Evolutionary conservation across 768 basidiomycete species (phyloP).

Genomic region (Lactarius deliciosus): DNA sequence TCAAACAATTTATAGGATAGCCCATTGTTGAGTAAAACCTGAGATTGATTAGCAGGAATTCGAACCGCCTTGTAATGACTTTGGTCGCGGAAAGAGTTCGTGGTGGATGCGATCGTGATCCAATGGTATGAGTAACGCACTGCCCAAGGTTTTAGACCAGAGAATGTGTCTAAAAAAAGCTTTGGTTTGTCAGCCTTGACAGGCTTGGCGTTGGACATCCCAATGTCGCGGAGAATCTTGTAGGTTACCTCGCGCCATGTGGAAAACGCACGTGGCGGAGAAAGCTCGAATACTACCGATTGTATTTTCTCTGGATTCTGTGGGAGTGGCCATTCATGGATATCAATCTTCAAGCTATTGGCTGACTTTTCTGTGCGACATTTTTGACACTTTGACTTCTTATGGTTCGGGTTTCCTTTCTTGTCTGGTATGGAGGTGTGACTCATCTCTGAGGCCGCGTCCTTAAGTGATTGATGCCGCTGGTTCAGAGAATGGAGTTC

Average conservation of each 20-base stretch:
- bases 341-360: too few relatives aligned
- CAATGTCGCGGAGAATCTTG: too few relatives aligned
- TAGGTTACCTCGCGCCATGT: neutral
- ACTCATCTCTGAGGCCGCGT: neutral
- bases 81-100: slow-evolving; percentile 7
- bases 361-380: too few relatives aligned
- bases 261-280: neutral
- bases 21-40: neutral
- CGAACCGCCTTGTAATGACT: neutral
- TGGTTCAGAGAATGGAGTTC: neutral
- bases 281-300: too few relatives aligned
- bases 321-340: too few relatives aligned
- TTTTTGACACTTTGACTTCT: too few relatives aligned
- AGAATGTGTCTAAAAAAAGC: slow-evolving; percentile 1
- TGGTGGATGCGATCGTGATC: slow-evolving; percentile 9
- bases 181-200: neutral
- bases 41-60: slow-evolving; percentile 5
- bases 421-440: neutral
- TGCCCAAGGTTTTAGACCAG: slow-evolving; percentile 8
- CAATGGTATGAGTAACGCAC: neutral
- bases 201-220: too few relatives aligned
- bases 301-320: neutral
- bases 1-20: slow-evolving; percentile 3
- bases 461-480: neutral
- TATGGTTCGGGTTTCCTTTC: neutral